These are phyloP conservation scores for Citrus unshiu DNA, from an alignment of 345 rosid species.

Conservation along the genomic window DNA sequence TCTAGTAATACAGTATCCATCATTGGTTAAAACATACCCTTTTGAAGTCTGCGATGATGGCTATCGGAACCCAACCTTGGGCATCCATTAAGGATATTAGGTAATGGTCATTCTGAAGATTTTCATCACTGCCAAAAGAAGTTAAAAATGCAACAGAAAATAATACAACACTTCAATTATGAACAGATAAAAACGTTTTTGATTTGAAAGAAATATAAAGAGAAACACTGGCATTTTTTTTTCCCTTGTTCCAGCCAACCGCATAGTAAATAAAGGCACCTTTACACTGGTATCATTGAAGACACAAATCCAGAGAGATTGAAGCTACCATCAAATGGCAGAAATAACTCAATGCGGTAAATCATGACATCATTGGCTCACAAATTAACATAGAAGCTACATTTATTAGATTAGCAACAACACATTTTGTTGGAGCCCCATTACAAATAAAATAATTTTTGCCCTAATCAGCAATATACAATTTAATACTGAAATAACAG, in stretches of 20 bases:
- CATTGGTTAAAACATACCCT: conserved; percentile 47
- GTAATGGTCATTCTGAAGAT: conserved; percentile 65
- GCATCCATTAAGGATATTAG: conserved; percentile 84
- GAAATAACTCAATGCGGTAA: not conserved
- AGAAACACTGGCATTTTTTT: not conserved
- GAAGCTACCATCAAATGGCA: not conserved
- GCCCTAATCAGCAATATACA: not conserved
- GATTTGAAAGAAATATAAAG: not conserved
- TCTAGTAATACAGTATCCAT: not conserved
- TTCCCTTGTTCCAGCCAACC: not conserved
- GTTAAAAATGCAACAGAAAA: conserved; percentile 8
- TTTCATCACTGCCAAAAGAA: conserved; percentile 70
- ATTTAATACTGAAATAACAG: not conserved
- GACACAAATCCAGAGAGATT: not conserved
- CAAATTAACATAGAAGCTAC: not conserved
- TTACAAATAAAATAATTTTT: not conserved
- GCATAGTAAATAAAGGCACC: no score
- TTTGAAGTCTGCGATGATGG: conserved; percentile 73
- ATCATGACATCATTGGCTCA: not conserved
- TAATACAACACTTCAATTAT: not conserved
- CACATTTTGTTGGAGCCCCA: not conserved
- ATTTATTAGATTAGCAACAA: not conserved
- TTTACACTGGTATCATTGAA: not conserved
- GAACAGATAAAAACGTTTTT: not conserved
- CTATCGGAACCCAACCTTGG: conserved; percentile 84